Base-by-base conservation (phyloP, 257 asterid genomes). In the Scutellaria barbata region DNA sequence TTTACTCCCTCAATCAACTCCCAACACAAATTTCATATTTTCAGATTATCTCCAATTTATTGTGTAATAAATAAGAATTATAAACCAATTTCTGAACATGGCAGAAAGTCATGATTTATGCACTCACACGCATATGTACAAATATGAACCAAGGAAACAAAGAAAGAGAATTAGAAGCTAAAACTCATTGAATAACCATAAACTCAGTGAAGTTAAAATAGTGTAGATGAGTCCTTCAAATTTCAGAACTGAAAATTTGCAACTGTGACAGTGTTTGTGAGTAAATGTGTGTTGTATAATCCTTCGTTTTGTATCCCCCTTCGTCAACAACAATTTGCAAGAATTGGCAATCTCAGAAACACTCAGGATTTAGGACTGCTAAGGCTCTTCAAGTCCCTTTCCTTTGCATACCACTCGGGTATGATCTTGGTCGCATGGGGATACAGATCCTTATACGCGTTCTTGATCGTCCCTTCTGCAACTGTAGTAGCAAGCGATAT, bases 381-480 rank as follows among this genome's bases (percentile, higher is more conserved):
- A 17, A 86, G 92, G 74, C 79, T 83, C 83, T 86, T 84, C 79
- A 88, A 74, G 76, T 81, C 87, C 72, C 85, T 79, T 53, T 79
- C 89, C 78, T 82, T 82, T 1, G 89, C 81, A 57, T 81, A 88
- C 96, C 95, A 90, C 37, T 83, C 89, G 3, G 92, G 96, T 68
- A 90, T 86, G 67, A 90, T 90, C 75, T 69, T 86, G 9, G 84
- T 72, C 52, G 86, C 88, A 7, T 88, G 89, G 1, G 96, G 96
- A 67, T 71, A 82, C 22, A 90, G 84, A 81, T 90, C 92, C 77
- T 76, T 85, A 52, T 90, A 86, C 1, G 95, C 90, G 73, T 88
- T 88, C 87, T 88, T 88, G 74, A 90, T 88, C 7, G 96, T 90
- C 79, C 88, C 95, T 80, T 86, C 96, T 1, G 92, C 96, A 66